Base-by-base conservation (phyloP, 225 moss, liverwort and hornwort species). In the Physcomitrium patens region DNA sequence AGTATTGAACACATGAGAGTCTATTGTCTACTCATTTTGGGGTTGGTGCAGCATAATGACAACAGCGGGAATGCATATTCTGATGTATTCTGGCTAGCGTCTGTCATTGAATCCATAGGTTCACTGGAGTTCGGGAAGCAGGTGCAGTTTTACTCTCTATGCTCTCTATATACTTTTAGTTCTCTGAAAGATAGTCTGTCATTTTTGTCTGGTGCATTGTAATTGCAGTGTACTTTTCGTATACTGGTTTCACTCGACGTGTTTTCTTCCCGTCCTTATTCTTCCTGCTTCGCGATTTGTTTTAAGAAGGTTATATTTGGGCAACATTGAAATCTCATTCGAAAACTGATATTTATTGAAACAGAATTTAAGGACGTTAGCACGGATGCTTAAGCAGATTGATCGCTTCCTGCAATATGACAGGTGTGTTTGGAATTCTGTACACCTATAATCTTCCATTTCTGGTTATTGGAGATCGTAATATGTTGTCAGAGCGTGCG, bases 391-490 rank as follows among this genome's bases (percentile, higher is more conserved):
- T 86, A 99, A 99, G 85, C 94, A 94, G 81, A 95, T 99, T 78
- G 97, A 99, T 79, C 97, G 93, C 37, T 95, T 91, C 64, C 82
- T 99, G 77, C 94, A 99, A 81, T 99, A 94, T 83, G 93, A 99
- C 77, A 91, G 94, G 96, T 94, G 76, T 58, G 69, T 14, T 28
- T 19, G 22, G 27, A 74, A 64, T 52, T 65, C 14, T 43, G 48
- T 49, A 11, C 68, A 19, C 26, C 51, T 11, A 37, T 59, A 63
- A 13, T 48, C 22, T 49, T 68, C 18, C 72, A 73, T 65, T 64
- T 73, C 46, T 41, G 48, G 15, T 11, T 11, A 49, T 49, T 15
- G 5, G 31, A 37, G 31, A 37, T 37, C 31, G 7, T 37, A 37
- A 37, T 37, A 37, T 1, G 31, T 37, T 0, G 31, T 37, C 31